Base-by-base conservation (phyloP, 2,329 filamentous ascomycete genomes). In the Chaetomium strumarium region DNA sequence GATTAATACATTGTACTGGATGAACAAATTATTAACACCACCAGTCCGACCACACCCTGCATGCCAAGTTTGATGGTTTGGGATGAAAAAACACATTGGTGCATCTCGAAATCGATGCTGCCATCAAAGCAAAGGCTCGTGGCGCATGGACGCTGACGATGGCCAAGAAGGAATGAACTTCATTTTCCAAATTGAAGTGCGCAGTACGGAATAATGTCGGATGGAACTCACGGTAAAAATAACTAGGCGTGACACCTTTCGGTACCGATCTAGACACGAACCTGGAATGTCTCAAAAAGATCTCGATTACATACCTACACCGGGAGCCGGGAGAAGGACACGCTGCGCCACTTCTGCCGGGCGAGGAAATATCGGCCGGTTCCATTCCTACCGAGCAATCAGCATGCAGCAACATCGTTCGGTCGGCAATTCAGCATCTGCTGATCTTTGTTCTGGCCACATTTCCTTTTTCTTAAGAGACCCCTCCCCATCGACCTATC, bases 381-480 rank as follows among this genome's bases (percentile, higher is more conserved):
- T 48, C 17, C 19, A 46, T 41, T 20, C 34, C 39, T 48, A 47
- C 41, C 45, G 53, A 57, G 55, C 53, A 58, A 58, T 56, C 54
- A 56, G 55, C 33, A 17, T 54, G 46, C 44, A 34, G 51, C 42
- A 51, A 39, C n/a, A 40, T 61, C 58, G 53, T 59, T 39, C 51
- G 49, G 59, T 59, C 58, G 55, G 59, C 58, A 59, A 49, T 56
- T 55, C 52, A 54, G 55, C 54, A 60, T 62, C 58, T 58, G 59
- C 58, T 62, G 60, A 61, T 62, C 57, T 60, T 61, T 42, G 48
- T 51, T 61, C 39, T 59, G 61, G 60, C 56, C 60, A 63, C 58
- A 53, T 63, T 58, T 58, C 57, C 49, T 36, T 44, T 56, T 49
- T 36, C 20, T 38, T 17, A 30, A 13, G 8, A 37, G 49, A 11